Evolutionary conservation across 208 protist species (phyloP), one percentile per base, ranked within the genome.

Genomic region (Acanthamoeba triangularis): DNA sequence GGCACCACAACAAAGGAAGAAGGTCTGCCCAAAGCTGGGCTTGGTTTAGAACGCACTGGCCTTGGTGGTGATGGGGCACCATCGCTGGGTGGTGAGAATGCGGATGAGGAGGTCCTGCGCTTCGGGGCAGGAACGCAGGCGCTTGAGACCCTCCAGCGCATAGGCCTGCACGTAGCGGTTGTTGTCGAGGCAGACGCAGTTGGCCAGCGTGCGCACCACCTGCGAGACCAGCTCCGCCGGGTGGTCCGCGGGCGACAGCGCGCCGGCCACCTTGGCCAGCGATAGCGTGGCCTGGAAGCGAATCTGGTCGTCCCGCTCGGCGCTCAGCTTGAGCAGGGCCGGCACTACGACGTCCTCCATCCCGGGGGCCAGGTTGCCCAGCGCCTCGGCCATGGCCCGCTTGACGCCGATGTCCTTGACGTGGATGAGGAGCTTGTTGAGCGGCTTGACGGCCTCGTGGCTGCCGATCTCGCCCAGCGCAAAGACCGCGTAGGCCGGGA

Each of bases 61-160:
- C 74, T 84, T 84, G 74, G 33, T 84, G 41, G 74, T 84, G 74
- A 84, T 84, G 35, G 74, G 74, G 41, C 74, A 84, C 74, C 74
- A 84, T 13, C 74, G 30, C 28, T 84, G 74, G 74, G 14, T n/a
- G 47, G 10, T 41, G 74, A 84, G 74, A 8, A 30, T 49, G 14
- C 44, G 10, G 10, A 84, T 49, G 20, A 84, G 28, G 11, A 84
- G 11, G 41, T 84, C 33, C 74, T 84, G 74, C 74, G 74, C 74
- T 28, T 84, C 74, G 14, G 33, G 20, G 37, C 37, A 84, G 14
- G 30, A 4, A 2, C 37, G 74, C 74, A 84, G 35, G 6, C 74
- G 74, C 74, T 84, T 84, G 74, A 84, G 74, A 11, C 74, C 74
- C 44, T 84, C 74, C 74, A 84, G 35, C 14, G 74, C 74, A n/a